Conservation (phyloP, 768 basidiomycete species). For the Nidularia pulvinata region DNA sequence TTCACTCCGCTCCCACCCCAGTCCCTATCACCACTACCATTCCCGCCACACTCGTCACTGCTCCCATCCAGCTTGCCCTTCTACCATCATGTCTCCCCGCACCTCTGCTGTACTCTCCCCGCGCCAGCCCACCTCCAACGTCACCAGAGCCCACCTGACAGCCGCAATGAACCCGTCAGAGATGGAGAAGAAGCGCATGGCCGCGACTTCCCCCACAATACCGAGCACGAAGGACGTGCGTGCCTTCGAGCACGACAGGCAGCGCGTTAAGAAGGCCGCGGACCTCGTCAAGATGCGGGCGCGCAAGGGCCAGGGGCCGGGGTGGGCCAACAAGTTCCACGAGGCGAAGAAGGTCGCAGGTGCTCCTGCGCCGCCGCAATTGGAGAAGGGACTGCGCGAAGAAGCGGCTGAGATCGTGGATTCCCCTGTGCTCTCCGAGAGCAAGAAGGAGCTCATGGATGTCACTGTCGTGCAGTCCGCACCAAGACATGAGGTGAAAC, state of each 20-base stretch:
- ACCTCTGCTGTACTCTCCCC: neutral
- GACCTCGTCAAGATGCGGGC: constrained; percentile 33
- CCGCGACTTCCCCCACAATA: constrained; percentile 10
- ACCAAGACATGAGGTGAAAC: constrained; percentile 23
- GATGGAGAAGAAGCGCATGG: neutral
- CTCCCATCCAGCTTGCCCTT: neutral
- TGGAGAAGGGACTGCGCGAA: constrained; percentile 5
- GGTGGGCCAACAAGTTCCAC: neutral
- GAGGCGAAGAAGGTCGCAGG: constrained; percentile 5
- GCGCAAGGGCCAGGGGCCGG: constrained; percentile 19
- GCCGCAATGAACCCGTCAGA: neutral
- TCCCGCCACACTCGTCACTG: neutral
- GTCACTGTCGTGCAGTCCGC: neutral
- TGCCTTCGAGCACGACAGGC: constrained; percentile 48
- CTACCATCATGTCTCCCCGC: neutral
- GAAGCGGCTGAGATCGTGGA: neutral
- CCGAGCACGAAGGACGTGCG: constrained; percentile 36
- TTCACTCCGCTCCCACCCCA: neutral
- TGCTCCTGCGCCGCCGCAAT: constrained; percentile 6
- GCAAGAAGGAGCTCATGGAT: neutral
- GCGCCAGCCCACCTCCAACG: neutral
- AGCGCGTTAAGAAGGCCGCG: constrained; percentile 41
- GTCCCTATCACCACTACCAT: neutral
- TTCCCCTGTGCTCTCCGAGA: neutral
- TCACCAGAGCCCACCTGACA: neutral